Percentiles rank a stretch among this genome's conserved stretches.
Conservation (phyloP, 2,329 filamentous ascomycete genomes). For the Tolypocladium amazonense region DNA sequence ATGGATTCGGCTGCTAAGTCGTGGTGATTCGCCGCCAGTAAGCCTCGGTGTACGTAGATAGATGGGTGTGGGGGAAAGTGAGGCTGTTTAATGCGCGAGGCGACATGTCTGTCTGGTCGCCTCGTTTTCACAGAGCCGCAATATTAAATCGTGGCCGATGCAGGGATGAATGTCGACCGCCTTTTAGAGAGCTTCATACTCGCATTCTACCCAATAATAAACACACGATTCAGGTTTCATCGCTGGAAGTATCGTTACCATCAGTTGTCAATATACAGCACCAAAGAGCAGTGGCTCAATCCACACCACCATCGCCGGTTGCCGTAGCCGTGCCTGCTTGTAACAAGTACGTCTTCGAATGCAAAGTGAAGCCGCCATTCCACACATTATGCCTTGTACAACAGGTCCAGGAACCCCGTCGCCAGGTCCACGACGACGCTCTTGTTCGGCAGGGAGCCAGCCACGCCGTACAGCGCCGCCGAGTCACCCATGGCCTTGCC, state of each 20-base stretch:
- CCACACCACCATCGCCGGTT: neutral
- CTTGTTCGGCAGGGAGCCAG: constrained; percentile 91
- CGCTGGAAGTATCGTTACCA: neutral
- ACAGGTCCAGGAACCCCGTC: constrained; percentile 79
- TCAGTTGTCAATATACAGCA: neutral
- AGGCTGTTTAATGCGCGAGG: neutral
- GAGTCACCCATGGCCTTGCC: constrained; percentile 66
- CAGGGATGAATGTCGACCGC: neutral
- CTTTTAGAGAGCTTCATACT: neutral
- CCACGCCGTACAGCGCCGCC: constrained; percentile 87
- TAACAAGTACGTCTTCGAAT: neutral
- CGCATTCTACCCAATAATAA: neutral
- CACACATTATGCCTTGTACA: constrained; percentile 71
- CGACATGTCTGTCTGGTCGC: neutral
- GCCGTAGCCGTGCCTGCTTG: neutral
- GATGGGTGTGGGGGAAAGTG: neutral
- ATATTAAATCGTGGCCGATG: neutral
- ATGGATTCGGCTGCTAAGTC: neutral
- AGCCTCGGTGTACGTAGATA: neutral
- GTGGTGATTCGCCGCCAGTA: neutral
- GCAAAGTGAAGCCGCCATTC: neutral
- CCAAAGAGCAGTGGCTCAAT: neutral
- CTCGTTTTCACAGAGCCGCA: neutral
- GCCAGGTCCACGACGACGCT: constrained; percentile 86
- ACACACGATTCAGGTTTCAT: neutral